These are phyloP conservation scores for Calocybe indica DNA, from an alignment of 768 basidiomycete genomes.

Conservation along the genomic window DNA sequence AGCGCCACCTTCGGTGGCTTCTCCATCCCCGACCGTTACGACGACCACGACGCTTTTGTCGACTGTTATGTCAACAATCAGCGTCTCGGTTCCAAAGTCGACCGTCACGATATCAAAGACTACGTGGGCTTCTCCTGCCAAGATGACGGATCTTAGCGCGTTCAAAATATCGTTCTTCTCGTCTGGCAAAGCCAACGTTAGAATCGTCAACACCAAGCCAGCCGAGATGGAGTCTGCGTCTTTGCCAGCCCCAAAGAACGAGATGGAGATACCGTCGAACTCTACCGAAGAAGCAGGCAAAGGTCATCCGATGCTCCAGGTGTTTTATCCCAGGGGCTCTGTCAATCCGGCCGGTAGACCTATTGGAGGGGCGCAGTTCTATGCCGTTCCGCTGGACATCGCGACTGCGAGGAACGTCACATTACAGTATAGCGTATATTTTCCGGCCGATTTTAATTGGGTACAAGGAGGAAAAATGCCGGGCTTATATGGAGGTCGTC, in stretches of 20 bases:
- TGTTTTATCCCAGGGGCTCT: constrained; percentile 64
- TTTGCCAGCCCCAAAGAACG: constrained; percentile 1
- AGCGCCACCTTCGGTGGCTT: constrained; percentile 12
- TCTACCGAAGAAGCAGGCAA: constrained; percentile 16
- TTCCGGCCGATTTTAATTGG: constrained; percentile 69
- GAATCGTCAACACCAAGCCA: constrained; percentile 46
- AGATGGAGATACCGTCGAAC: background rate
- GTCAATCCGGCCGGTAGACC: constrained; percentile 62
- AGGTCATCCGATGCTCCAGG: constrained; percentile 43
- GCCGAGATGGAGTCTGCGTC: constrained; percentile 14
- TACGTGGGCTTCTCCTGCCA: constrained; percentile 45
- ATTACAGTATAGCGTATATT: constrained; percentile 69
- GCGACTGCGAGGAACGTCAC: constrained; percentile 45
- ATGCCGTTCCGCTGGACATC: constrained; percentile 39
- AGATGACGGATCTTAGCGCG: constrained; percentile 51
- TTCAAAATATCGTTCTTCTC: constrained; percentile 58
- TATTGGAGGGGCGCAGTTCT: constrained; percentile 71
- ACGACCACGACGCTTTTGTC: constrained; percentile 11
- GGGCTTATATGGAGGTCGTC: constrained; percentile 69
- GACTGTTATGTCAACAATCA: constrained; percentile 1
- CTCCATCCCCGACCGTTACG: constrained; percentile 18
- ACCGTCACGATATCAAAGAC: constrained; percentile 10
- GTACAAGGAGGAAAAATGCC: constrained; percentile 83
- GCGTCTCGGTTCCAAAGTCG: constrained; percentile 7
- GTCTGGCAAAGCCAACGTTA: constrained; percentile 47